Conservation (phyloP, 2,329 filamentous ascomycete genomes). For the Penicillium sp. region DNA sequence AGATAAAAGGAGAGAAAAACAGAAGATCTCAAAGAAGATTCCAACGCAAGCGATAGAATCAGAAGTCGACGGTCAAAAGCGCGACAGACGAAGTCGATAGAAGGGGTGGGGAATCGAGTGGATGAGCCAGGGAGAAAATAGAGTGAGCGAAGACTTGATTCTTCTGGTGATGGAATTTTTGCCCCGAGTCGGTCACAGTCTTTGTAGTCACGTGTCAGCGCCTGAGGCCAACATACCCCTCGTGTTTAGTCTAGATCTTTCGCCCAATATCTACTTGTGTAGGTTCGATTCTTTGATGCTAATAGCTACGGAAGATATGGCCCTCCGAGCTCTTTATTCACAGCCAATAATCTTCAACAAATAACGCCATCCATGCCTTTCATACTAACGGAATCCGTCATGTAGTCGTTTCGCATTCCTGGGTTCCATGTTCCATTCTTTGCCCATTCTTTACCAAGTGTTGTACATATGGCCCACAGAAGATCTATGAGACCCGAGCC, state of each 20-base stretch:
- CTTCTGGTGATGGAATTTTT: conserved; percentile 37
- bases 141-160: conserved; percentile 30
- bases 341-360: conserved; percentile 2
- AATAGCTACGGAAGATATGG: background rate
- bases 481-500: background rate
- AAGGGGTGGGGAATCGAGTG: conserved; percentile 26
- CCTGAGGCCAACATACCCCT: conserved; percentile 30
- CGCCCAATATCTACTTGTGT: background rate
- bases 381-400: conserved; percentile 18
- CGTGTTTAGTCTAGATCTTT: conserved; percentile 4
- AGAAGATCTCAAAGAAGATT: conserved; percentile 20
- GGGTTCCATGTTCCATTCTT: background rate
- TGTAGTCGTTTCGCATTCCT: conserved; percentile 27
- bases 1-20: conserved; percentile 21
- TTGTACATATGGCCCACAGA: background rate
- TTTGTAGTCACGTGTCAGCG: conserved; percentile 25
- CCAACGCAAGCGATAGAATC: conserved; percentile 21
- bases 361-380: conserved; percentile 19
- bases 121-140: conserved; percentile 34
- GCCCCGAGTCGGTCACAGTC: conserved; percentile 30
- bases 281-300: background rate
- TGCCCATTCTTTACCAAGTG: conserved; percentile 5
- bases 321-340: background rate
- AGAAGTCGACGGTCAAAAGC: conserved; percentile 29
- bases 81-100: conserved; percentile 28